Evolutionary conservation across 371 early-diverging fungal genomes (phyloP), one percentile per base, ranked within the genome.

Genomic region (Mycotypha africana): DNA sequence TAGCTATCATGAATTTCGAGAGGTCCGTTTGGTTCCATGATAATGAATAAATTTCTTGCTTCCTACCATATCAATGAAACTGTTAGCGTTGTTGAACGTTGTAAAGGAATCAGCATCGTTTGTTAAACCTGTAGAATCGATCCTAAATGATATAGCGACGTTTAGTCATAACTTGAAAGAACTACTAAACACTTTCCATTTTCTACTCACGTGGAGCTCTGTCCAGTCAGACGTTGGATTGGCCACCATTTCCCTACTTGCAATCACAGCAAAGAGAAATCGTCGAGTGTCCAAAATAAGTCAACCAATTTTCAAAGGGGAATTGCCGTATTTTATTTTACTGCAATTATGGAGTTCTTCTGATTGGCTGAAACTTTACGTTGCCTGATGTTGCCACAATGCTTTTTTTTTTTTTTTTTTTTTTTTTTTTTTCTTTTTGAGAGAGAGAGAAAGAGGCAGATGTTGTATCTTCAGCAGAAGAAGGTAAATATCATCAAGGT

Each of bases 21-120:
- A 96, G 69, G 58, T 94, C 89, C 7, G 91, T 68, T 22, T 85
- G 84, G 22, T 82, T 80, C 97, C 95, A 95, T 43, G 80, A 65
- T 79, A 95, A 76, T n/a, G 83, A 63, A 56, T 95, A 95, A 16
- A 89, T 62, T 53, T 84, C 83, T 50, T 88, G 83, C 53, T 85
- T 81, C 53, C 84, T 88, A 55, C 42, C 17, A 16, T n/a, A 11
- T 23, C 34, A 19, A 11, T n/a, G 4, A 9, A 21, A 28, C 2
- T 20, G 1, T 2, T 26, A 22, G 28, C 24, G 37, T 30, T 24
- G 12, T 19, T 30, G 42, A 31, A 20, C 14, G 16, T 6, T 7
- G 9, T 20, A 41, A 21, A 26, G 12, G 26, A 26, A 26, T 9
- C 3, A 24, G 26, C 2, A 25, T 15, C 6, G 10, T 31, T 22